A percentile compares a stretch with the other conserved stretches of the same genome.
Conservation (phyloP, 1,139 yeast species). For the Blastobotrys serpentis region DNA sequence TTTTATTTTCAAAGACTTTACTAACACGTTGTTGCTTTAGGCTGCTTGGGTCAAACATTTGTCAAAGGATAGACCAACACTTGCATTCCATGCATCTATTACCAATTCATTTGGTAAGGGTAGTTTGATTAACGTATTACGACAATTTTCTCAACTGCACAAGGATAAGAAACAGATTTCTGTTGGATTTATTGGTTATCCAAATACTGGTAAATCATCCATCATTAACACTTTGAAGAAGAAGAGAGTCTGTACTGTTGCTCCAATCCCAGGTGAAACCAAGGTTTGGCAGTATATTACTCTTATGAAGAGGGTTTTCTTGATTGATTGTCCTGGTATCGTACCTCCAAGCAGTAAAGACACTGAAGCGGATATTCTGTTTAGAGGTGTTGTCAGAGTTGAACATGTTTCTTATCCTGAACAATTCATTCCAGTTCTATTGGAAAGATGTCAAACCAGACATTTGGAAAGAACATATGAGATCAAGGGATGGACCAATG, state of each 20-base stretch:
- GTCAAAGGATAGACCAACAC: slow-evolving; percentile 87
- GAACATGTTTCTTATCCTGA: slow-evolving; percentile 96
- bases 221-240: slow-evolving; percentile 89
- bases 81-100: slow-evolving; percentile 97
- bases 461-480: slow-evolving; percentile 96
- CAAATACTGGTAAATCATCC: slow-evolving; percentile 95
- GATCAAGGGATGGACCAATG: slow-evolving; percentile 84
- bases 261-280: slow-evolving; percentile 98
- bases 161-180: slow-evolving; percentile 93
- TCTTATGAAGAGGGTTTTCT: slow-evolving; percentile 88
- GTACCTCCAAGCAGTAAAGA: slow-evolving; percentile 94
- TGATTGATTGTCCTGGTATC: slow-evolving; percentile 98
- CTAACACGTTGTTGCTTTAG: slow-evolving; percentile 55
- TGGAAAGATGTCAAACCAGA: slow-evolving; percentile 80
- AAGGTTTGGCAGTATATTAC: slow-evolving; percentile 99
- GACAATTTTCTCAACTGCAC: slow-evolving; percentile 90
- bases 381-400: slow-evolving; percentile 96
- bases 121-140: slow-evolving; percentile 82
- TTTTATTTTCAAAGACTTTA: slow-evolving; percentile 31
- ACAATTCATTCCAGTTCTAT: slow-evolving; percentile 86
- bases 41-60: slow-evolving; percentile 98
- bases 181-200: slow-evolving; percentile 96
- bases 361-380: slow-evolving; percentile 87
- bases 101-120: slow-evolving; percentile 98
- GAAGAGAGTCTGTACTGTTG: slow-evolving; percentile 95